Evolutionary conservation across 2,329 filamentous ascomycete species (phyloP).

Genomic region (Xenosphaeropsis pyriputrescens): DNA sequence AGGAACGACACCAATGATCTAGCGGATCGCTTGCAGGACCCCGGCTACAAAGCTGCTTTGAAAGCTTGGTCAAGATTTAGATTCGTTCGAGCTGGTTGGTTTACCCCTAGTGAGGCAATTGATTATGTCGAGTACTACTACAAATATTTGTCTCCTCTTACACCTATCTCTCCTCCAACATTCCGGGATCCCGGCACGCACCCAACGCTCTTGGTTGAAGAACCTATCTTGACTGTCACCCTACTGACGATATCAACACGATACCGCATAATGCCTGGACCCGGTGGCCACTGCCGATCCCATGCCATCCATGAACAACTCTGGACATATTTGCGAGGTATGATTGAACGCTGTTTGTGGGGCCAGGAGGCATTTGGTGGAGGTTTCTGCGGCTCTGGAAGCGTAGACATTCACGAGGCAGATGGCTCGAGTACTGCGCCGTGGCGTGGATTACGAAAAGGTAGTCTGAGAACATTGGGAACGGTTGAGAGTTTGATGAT

Average conservation of each 20-base stretch:
- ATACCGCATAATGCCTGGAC: conserved; percentile 66
- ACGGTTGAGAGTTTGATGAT: conserved; percentile 92
- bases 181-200: conserved; percentile 75
- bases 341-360: conserved; percentile 92
- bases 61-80: conserved; percentile 84
- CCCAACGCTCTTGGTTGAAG: conserved; percentile 66
- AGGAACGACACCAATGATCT: too few species aligned
- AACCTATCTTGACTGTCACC: conserved; percentile 85
- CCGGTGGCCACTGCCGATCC: conserved; percentile 69
- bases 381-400: conserved; percentile 65
- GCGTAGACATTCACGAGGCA: conserved; percentile 30
- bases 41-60: conserved; percentile 54
- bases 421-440: conserved; percentile 55
- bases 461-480: conserved; percentile 75
- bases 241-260: conserved; percentile 83
- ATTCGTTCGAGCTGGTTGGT: conserved; percentile 95
- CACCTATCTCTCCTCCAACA: conserved; percentile 84
- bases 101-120: conserved; percentile 85
- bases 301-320: conserved; percentile 90
- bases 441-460: conserved; percentile 56
- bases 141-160: conserved; percentile 77
- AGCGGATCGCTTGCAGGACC: conserved; percentile 22
- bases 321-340: conserved; percentile 85
- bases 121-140: conserved; percentile 96
- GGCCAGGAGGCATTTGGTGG: conserved; percentile 92